phyloP scores from a whole-genome alignment of 805 yeast species.

The Blastobotrys peoriensis region DNA sequence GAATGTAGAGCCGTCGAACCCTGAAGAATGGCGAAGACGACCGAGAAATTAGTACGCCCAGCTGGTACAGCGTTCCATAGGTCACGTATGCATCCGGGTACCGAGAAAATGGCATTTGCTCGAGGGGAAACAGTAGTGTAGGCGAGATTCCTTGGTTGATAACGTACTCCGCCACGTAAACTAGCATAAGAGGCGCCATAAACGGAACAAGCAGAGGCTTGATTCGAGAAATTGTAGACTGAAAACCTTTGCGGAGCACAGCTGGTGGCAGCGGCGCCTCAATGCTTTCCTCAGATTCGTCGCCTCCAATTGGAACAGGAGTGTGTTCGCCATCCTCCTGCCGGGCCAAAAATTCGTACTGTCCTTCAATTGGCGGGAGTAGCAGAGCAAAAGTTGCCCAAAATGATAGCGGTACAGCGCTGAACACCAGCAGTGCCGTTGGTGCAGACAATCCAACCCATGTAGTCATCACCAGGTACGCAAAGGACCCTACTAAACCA shows the following conservation, averaged over 20 bases:
- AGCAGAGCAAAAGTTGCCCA: conserved; percentile 23
- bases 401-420: conserved; percentile 33
- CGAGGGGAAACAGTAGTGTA: conserved; percentile 71
- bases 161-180: conserved; percentile 78
- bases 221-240: conserved; percentile 25
- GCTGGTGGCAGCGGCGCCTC: background rate
- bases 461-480: conserved; percentile 67
- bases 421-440: conserved; percentile 51
- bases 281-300: background rate
- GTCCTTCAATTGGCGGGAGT: conserved; percentile 24
- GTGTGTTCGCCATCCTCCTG: conserved; percentile 4
- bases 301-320: background rate
- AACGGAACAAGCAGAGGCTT: conserved; percentile 37
- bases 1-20: conserved; percentile 49
- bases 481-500: conserved; percentile 72
- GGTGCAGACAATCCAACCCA: conserved; percentile 51
- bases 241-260: background rate
- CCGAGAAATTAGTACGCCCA: conserved; percentile 88
- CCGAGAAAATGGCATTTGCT: conserved; percentile 58
- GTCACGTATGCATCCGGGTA: conserved; percentile 87
- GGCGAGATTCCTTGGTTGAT: conserved; percentile 93
- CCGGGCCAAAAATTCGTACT: background rate
- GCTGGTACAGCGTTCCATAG: conserved; percentile 82
- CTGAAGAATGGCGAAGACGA: conserved; percentile 69
- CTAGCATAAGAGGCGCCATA: conserved; percentile 79